Base-by-base conservation (phyloP, 2,329 filamentous ascomycete species). In the Drechslerella stenobrocha region DNA sequence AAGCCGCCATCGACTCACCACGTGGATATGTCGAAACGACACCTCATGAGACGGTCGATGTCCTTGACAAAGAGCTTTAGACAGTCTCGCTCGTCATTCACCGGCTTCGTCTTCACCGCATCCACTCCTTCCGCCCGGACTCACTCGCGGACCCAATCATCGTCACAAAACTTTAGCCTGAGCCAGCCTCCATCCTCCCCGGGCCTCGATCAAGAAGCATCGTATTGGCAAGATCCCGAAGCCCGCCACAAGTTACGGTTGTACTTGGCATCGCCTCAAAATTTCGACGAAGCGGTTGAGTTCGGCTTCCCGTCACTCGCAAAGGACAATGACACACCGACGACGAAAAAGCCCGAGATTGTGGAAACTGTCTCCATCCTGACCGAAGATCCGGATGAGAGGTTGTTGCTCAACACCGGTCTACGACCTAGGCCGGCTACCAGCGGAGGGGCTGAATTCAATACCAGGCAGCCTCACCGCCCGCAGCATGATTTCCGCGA, bases 221-320 rank as follows among this genome's bases (percentile, higher is more conserved):
- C 88, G 34, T 88, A 96, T 77, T 96, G 96, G 74, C 89, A 90
- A 75, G 90, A 96, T 72, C 90, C 90, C 0, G 89, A 95, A 75
- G 89, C 91, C 35, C 84, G 92, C 30, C 81, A 89, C 72, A 96
- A 95, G 77, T 80, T 97, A 18, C 85, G 90, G 9, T 85, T 89
- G 4, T 96, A 91, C 73, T 82, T 96, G 18, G 88, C 89, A 5
- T 95, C 90, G 0, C 88, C 91, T 0, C 89, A 95, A 72, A 95
- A 75, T 22, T 97, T 97, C 72, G 92, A 97, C 75, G 92, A 97
- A 77, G 90, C 89, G 0, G 83, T 97, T 52, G 89, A 95, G 75
- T 96, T 95, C 76, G 92, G 92, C 0, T 97, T 96, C 73, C 90
- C 90, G 0, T 84, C 86, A 0, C 79, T 80, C 23, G 46, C 59